A percentile compares a stretch with the other conserved stretches of the same genome.
phyloP scores from a whole-genome alignment of 192 early-diverging fungal species.

The Funneliformis geosporum region DNA sequence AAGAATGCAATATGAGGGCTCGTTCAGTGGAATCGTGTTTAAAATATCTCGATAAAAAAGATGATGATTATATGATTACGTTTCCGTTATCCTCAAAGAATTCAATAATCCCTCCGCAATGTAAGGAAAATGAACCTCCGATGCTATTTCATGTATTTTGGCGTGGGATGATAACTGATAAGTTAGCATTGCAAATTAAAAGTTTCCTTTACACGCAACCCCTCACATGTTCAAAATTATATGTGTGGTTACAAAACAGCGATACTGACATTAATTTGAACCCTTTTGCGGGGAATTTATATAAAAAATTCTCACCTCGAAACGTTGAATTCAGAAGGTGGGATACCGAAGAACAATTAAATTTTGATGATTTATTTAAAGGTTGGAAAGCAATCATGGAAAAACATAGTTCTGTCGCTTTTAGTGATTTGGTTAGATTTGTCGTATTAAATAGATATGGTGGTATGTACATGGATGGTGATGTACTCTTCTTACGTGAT shows the following conservation, averaged over 20 bases:
- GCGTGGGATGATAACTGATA: constrained; percentile 39
- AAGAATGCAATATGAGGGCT: too few species aligned
- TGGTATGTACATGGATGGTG: constrained; percentile 43
- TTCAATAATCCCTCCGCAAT: too few species aligned
- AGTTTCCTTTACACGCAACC: constrained; percentile 42
- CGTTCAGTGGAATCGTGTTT: not conserved
- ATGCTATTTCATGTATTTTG: constrained; percentile 46
- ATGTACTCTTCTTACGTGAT: constrained; percentile 39
- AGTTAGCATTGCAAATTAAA: constrained; percentile 30
- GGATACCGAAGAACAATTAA: constrained; percentile 20
- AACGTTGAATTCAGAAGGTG: not conserved
- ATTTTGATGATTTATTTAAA: not conserved
- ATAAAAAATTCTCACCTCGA: not conserved
- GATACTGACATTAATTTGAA: constrained; percentile 30
- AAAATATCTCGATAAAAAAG: not conserved
- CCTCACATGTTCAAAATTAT: constrained; percentile 28
- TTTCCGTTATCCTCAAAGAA: not conserved
- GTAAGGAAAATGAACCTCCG: constrained; percentile 18
- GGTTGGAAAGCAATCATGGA: not conserved
- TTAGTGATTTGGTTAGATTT: constrained; percentile 42
- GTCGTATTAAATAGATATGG: constrained; percentile 41
- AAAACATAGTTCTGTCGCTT: constrained; percentile 20
- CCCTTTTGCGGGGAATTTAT: constrained; percentile 7
- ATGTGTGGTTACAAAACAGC: constrained; percentile 42
- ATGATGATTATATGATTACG: not conserved